Base-by-base conservation (phyloP, 2,329 filamentous ascomycete species). In the Aureobasidium sp. region DNA sequence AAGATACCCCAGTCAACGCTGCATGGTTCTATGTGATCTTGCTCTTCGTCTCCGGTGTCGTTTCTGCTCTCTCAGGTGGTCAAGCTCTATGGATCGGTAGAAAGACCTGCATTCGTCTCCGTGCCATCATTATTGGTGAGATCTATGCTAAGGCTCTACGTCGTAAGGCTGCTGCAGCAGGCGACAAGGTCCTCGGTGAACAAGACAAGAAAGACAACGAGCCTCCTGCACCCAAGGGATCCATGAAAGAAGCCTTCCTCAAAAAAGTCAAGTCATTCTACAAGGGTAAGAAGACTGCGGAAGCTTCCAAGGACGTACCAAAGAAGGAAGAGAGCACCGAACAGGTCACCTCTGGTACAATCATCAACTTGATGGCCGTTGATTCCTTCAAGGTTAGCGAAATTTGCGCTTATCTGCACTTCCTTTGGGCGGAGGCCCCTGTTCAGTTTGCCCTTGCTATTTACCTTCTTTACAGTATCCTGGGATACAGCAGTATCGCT, bases 351-450 rank as follows among this genome's bases (percentile, higher is more conserved):
- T 82, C 95, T 56, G 94, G 95, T 65, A 96, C 94, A n/a, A 97
- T 99, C 70, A 99, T 99, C 79, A 99, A 97, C 74, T 81, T 99
- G 67, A 99, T 99, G 94, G 95, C 94, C 12, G 95, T 99, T 44
- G 95, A 99, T 78, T 97, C 93, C 52, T 97, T 97, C 84, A 99
- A 99, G 77, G 91, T 99, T 61, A 89, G 90, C 65, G 94, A 99
- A 72, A 87, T 96, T 63, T 94, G 91, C 41, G 89, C 93, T 0
- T 99, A 99, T 73, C 79, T 99, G 36, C 94, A 99, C 75, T 99
- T 96, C 75, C 80, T 99, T n/a, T 89, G 93, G 80, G 93, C 92
- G 0, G 87, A 89, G 65, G 92, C 93, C 1, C 94, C 94, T 0
- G 89, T 94, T 0, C 92, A 97, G 75, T 83, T 99, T 43, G 77